Evolutionary conservation across 768 basidiomycete species (phyloP), one percentile per base, ranked within the genome.

Genomic region (Sarcomyxa edulis): DNA sequence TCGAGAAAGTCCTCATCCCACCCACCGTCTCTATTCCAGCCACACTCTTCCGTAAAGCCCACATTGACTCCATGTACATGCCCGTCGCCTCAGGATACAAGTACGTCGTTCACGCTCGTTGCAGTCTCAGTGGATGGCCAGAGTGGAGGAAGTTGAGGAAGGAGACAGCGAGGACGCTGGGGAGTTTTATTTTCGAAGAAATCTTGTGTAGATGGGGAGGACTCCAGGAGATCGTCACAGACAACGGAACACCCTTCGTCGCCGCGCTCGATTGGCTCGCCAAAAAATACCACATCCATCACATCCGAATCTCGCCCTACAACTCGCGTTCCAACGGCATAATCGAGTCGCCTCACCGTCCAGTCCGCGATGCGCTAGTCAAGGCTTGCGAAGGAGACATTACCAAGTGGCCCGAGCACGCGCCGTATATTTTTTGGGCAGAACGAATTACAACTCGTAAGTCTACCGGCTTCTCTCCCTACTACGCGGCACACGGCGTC

Each of bases 51-150:
- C n/a, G n/a, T n/a, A 62, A 64, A 23, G 53, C 60, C 0, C 59
- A 70, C 26, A 48, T 65, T 6, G 61, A 73, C 45, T 59, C 61
- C 0, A 70, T 73, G 66, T 48, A 55, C 33, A 59, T 73, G 48
- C 66, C 61, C 0, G 40, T 35, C 0, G 52, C 63, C 0, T 49
- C 50, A 2, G 54, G 64, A 0, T 66, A 43, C 43, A 45, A 43
- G 6, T 63, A 62, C 22, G 42, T 71, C 11, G 44, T 71, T 0
- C 67, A 67, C 32, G 68, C 53, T 1, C 47, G 55, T 0, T 64
- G 60, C 40, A 54, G 55, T 0, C 57, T 71, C 0, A 53, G 56
- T 0, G 42, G 40, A 1, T 68, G 55, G 30, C 55, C 59, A 0
- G 64, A 70, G 48, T 61, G 40, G 36, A 40, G 43, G 0, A 39